Evolutionary conservation across 768 basidiomycete species (phyloP), one percentile per base, ranked within the genome.

Genomic region (Boletus tomentosulus): DNA sequence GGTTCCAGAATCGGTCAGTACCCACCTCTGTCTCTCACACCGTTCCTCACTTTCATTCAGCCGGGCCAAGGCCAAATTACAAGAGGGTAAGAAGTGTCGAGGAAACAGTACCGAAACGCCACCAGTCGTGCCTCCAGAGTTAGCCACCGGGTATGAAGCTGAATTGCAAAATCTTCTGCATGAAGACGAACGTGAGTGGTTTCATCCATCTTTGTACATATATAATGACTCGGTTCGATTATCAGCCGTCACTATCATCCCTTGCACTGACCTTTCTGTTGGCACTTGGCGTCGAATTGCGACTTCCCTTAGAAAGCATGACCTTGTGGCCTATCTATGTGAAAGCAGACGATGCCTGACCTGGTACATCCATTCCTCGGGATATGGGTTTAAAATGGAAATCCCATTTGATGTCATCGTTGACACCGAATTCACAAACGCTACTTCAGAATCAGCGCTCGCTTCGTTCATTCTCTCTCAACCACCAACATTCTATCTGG

Each of bases 331-430:
- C 2, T 92, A 91, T 67, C 74, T 87, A 12, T 90, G 80, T 66
- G 85, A 90, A 24, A 57, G 66, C 39, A 86, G 81, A 60, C 82
- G 78, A 39, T 83, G 79, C 62, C 71, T 92, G 28, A 81, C 80
- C 4, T 92, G 91, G 91, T 92, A 85, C 67, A 85, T 92, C 51
- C 81, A 83, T 39, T 86, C 86, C 6, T 76, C 72, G 1, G 87
- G 86, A 22, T 79, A 78, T 57, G 81, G 86, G 19, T 92, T 91
- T 77, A 92, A 92, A 69, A 92, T 92, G 86, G 87, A 89, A 56
- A 77, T 92, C 16, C 81, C 87, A 5, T 89, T 87, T 69, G 75
- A 81, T 52, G 76, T 69, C 55, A 84, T 92, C 56, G 59, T 76
- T 19, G 74, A 83, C 30, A 78, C 82, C 5, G 77, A 80, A 48